A percentile compares a stretch with the other conserved stretches of the same genome.
Evolutionary conservation across 2,329 filamentous ascomycete genomes (phyloP).

Genomic region (Epichloe sibirici): DNA sequence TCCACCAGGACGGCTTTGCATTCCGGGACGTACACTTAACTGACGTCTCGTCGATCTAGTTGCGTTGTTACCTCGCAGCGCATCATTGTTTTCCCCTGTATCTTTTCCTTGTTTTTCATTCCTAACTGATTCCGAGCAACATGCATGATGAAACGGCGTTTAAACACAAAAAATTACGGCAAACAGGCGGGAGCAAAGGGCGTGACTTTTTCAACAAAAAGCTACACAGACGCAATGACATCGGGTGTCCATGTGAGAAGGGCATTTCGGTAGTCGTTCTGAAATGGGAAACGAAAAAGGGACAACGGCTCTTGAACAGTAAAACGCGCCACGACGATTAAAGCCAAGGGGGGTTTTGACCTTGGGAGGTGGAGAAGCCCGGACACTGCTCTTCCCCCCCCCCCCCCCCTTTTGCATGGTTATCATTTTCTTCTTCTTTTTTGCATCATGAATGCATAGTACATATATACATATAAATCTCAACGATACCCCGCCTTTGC

Average conservation of each 20-base stretch:
- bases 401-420: constrained; percentile 3
- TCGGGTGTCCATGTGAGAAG: neutral
- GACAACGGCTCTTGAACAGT: constrained; percentile 2
- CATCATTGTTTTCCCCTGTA: neutral
- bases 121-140: constrained; percentile 1
- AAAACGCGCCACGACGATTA: constrained; percentile 8
- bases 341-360: neutral
- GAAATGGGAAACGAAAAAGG: neutral
- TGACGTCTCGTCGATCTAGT: constrained; percentile 1
- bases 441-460: constrained; percentile 16
- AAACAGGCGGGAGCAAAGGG: constrained; percentile 9
- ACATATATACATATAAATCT: constrained; percentile 28
- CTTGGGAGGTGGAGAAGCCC: neutral
- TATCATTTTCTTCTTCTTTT: constrained; percentile 12
- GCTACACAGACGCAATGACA: constrained; percentile 16
- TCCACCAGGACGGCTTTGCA: constrained; percentile 8
- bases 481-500: constrained; percentile 26
- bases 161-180: constrained; percentile 4
- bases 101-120: constrained; percentile 12
- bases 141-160: constrained; percentile 7
- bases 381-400: neutral
- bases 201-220: constrained; percentile 32
- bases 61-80: neutral
- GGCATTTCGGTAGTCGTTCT: neutral
- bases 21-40: constrained; percentile 6